phyloP scores from a whole-genome alignment of 2,329 filamentous ascomycete species.

The Hypoxylon sp. region DNA sequence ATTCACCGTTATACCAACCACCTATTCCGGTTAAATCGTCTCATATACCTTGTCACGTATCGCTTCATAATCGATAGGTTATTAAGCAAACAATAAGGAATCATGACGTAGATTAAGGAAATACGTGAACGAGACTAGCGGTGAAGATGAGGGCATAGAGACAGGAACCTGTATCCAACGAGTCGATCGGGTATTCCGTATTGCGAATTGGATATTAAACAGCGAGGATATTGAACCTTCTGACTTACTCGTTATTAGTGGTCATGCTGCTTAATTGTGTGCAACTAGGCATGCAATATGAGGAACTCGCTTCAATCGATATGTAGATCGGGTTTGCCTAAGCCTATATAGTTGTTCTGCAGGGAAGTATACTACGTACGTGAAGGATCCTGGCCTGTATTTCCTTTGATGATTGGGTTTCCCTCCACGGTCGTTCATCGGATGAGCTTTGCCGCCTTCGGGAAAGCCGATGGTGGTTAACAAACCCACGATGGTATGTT shows the following conservation, averaged over 20 bases:
- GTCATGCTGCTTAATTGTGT: constrained; percentile 10
- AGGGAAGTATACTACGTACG: constrained; percentile 19
- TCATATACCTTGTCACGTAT: neutral
- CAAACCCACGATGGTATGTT: constrained; percentile 13
- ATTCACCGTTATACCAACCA: constrained; percentile 14
- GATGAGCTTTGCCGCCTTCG: constrained; percentile 34
- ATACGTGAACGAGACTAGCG: constrained; percentile 18
- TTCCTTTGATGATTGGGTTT: constrained; percentile 32
- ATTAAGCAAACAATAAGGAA: constrained; percentile 17
- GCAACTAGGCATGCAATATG: constrained; percentile 18
- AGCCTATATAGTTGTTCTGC: constrained; percentile 26
- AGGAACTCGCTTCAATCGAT: constrained; percentile 11
- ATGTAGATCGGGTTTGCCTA: constrained; percentile 26
- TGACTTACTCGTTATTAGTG: constrained; percentile 19
- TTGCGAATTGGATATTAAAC: constrained; percentile 17
- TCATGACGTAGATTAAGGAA: constrained; percentile 13
- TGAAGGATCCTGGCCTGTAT: constrained; percentile 19
- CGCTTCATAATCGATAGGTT: constrained; percentile 5
- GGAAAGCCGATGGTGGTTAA: constrained; percentile 27
- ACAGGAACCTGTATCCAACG: constrained; percentile 4
- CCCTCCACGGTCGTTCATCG: constrained; percentile 17
- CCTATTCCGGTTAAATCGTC: constrained; percentile 12
- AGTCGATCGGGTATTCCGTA: constrained; percentile 4
- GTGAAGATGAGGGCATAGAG: constrained; percentile 12
- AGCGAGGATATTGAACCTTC: constrained; percentile 1